Base-by-base conservation (phyloP, 2,329 filamentous ascomycete species). In the Venturia aucupariae region DNA sequence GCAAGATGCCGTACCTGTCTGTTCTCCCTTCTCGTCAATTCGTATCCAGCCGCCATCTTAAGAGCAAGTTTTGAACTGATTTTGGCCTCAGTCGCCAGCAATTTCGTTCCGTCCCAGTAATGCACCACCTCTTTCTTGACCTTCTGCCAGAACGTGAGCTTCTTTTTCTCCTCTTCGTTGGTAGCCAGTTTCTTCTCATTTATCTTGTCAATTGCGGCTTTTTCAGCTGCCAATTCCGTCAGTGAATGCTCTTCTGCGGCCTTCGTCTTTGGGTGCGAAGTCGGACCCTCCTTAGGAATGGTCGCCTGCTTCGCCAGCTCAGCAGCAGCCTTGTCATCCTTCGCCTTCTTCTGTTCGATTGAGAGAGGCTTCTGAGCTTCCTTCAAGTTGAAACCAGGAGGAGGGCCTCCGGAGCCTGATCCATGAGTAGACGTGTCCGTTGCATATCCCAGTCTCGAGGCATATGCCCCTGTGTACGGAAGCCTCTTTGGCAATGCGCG, bases 91-190 rank as follows among this genome's bases (percentile, higher is more conserved):
- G 91, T 90, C 27, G 88, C 92, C 69, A 99, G 81, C 71, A 99
- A 82, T 78, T 99, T 99, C 35, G 92, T 97, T 66, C 94, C 94
- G 77, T 99, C 94, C 93, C 94, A 97, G 79, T 99, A 99, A 76
- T 99, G 94, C 67, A 88, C 86, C 17, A 82, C 83, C 77, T 99
- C 94, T 76, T 95, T 92, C 83, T 96, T 99, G 72, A 99, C 87
- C 79, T 92, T 96, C 75, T 97, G 90, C 76, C 86, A 88, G 1
- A 97, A 61, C 0, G 92, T 96, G 77, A 96, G 78, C 74, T 96
- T 97, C 80, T 92, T 91, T 70, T 88, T 84, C 67, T 90, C 87
- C 65, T 89, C 85, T 68, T 85, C 82, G 72, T 86, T 86, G 65
- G 85, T 82, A 10, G 83, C 75, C 0, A 81, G 74, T 63, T 83